Evolutionary conservation across 2,329 filamentous ascomycete genomes (phyloP).

Genomic region (Pyricularia pennisetigena): DNA sequence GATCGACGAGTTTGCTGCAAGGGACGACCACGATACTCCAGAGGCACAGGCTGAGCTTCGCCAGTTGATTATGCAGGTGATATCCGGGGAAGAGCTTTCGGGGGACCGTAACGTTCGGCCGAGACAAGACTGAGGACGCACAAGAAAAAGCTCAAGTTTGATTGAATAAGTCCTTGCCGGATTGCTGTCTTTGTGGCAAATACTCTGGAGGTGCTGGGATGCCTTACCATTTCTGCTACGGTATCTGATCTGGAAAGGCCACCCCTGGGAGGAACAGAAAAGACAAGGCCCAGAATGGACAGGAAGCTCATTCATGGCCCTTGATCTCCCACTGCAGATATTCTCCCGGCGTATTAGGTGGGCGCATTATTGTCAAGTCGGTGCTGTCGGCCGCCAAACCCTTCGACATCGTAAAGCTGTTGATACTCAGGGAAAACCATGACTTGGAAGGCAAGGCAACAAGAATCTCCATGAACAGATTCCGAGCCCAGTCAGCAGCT

Average conservation of each 20-base stretch:
- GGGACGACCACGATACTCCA: conserved; percentile 74
- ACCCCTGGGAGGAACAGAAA: background rate
- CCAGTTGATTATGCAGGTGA: conserved; percentile 68
- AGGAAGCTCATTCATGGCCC: conserved; percentile 26
- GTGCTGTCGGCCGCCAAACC: conserved; percentile 31
- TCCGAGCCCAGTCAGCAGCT: conserved; percentile 39
- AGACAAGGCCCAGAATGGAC: background rate
- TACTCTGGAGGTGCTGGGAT: background rate
- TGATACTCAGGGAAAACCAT: conserved; percentile 48
- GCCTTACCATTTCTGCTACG: background rate
- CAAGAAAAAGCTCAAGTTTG: background rate
- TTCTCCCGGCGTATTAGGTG: conserved; percentile 36
- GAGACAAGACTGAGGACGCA: conserved; percentile 40
- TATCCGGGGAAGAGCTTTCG: conserved; percentile 55
- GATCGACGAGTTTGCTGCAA: conserved; percentile 80
- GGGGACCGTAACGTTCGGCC: conserved; percentile 56
- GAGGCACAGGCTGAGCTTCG: conserved; percentile 72
- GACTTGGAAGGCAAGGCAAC: conserved; percentile 30
- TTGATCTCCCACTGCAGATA: conserved; percentile 53
- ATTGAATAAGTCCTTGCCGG: background rate
- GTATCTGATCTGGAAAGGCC: background rate
- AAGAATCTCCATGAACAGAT: conserved; percentile 32
- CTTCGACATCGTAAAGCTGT: conserved; percentile 37
- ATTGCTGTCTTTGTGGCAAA: too few relatives aligned
- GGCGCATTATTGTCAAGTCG: conserved; percentile 45